Base-by-base conservation (phyloP, 148 eudicot species). In the Persicaria tinctoria region DNA sequence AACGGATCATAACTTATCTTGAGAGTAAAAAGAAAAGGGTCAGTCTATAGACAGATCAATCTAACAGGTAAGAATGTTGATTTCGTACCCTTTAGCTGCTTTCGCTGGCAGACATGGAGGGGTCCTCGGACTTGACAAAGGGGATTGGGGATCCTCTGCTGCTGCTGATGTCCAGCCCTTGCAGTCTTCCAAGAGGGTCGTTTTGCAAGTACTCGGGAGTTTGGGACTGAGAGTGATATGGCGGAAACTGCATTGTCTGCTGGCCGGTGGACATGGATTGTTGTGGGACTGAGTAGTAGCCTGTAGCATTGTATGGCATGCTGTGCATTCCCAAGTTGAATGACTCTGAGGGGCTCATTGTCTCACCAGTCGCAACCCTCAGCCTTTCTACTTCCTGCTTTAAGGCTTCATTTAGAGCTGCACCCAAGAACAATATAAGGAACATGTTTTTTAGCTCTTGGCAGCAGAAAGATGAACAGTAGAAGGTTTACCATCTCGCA, bases 351-450 rank as follows among this genome's bases (percentile, higher is more conserved):
- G 81, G 76, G 66, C 80, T 76, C 80, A 77, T 80, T 54, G 72
- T 79, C 66, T 80, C 89, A 18, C 87, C 89, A 1, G 81, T 82
- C 1, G 85, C 85, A 55, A 80, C 53, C 77, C 86, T 80, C 12
- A 86, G 85, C 80, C 87, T 84, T 76, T 86, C 89, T 51, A 84
- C 86, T 64, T 82, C 86, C 66, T 85, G 85, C 84, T 85, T 84
- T 44, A 87, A 72, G 59, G 89, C 87, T 64, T 83, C 89, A 57
- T 87, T 87, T 56, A 87, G 77, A 16, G 86, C 87, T 87, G 83
- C 63, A 16, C 9, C 49, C 78, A 62, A 72, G 51, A 53, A 56
- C 11, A 46, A 70, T 38, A 55, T 46, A 64, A 27, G 55, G 45
- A 75, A 46, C 55, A 60, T 74, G 27, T 48, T 47, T 20, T 23